Percentiles rank a stretch among this genome's conserved stretches.
These are phyloP conservation scores for Colletotrichum theobromicola DNA, from an alignment of 2,329 filamentous ascomycete genomes.

Conservation along the genomic window DNA sequence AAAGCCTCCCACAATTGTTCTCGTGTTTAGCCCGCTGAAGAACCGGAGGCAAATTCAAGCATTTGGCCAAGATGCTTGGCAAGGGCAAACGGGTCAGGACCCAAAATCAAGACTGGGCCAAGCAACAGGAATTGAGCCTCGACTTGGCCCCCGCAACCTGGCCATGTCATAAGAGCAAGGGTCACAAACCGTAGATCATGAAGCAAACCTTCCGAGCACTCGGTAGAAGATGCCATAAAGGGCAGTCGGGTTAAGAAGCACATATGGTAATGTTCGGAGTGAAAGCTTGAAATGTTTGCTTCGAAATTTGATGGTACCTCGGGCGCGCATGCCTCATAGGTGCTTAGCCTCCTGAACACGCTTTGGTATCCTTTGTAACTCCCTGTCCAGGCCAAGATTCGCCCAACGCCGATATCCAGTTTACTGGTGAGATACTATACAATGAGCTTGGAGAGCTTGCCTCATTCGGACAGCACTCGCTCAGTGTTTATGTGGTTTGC, in stretches of 20 bases:
- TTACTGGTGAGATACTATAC: conserved; percentile 11
- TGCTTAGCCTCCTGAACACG: conserved; percentile 15
- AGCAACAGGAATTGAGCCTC: background rate
- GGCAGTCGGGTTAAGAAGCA: background rate
- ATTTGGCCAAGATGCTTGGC: background rate
- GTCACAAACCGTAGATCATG: background rate
- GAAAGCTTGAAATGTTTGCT: background rate
- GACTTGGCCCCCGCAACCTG: background rate
- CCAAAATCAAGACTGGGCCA: background rate
- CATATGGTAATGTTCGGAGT: background rate
- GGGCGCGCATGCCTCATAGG: background rate
- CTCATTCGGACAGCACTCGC: background rate
- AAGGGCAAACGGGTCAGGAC: background rate
- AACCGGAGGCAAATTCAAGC: background rate
- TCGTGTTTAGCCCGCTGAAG: background rate
- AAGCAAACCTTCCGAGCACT: background rate
- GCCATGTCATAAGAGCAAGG: background rate
- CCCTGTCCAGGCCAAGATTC: background rate
- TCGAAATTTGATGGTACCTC: background rate
- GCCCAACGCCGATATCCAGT: conserved; percentile 17
- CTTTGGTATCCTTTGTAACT: conserved; percentile 21
- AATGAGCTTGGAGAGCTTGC: background rate
- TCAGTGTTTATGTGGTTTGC: background rate
- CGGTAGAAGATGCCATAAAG: background rate
- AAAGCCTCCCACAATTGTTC: background rate